Evolutionary conservation across 164 flowering plant genomes (phyloP).

Genomic region (Akebia trifoliata): DNA sequence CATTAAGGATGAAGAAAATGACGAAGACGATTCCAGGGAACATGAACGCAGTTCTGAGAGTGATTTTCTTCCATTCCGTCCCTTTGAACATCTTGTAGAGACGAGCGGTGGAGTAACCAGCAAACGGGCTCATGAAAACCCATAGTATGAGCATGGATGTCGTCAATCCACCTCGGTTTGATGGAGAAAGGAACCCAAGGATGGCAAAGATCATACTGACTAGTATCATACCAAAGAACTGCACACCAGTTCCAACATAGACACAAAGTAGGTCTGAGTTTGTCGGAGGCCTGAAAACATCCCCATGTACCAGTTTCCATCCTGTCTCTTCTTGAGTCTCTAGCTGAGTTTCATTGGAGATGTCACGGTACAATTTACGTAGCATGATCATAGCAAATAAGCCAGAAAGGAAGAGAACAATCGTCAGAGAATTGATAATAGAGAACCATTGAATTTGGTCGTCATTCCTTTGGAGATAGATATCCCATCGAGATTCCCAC

Average conservation of each 20-base stretch:
- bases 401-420: too few species aligned
- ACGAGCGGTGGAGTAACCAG: slow-evolving; percentile 9
- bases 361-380: too few species aligned
- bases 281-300: slow-evolving; percentile 15
- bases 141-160: slow-evolving; percentile 15
- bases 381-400: too few species aligned
- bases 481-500: too few species aligned
- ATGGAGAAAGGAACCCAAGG: slow-evolving; percentile 14
- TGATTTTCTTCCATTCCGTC: slow-evolving; percentile 13
- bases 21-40: slow-evolving; percentile 13
- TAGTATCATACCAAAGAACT: slow-evolving; percentile 18
- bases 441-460: too few species aligned
- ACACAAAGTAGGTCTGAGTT: slow-evolving; percentile 16
- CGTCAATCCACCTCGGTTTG: slow-evolving; percentile 15
- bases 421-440: too few species aligned
- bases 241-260: slow-evolving; percentile 18
- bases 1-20: slow-evolving; percentile 12
- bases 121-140: slow-evolving; percentile 12
- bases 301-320: slow-evolving; percentile 18
- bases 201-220: slow-evolving; percentile 8
- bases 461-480: too few species aligned
- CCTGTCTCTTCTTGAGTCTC: too few species aligned
- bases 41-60: slow-evolving; percentile 7
- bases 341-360: too few species aligned
- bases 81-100: slow-evolving; percentile 6